Base-by-base conservation (phyloP, 2,329 filamentous ascomycete species). In the Aciculosporium take region DNA sequence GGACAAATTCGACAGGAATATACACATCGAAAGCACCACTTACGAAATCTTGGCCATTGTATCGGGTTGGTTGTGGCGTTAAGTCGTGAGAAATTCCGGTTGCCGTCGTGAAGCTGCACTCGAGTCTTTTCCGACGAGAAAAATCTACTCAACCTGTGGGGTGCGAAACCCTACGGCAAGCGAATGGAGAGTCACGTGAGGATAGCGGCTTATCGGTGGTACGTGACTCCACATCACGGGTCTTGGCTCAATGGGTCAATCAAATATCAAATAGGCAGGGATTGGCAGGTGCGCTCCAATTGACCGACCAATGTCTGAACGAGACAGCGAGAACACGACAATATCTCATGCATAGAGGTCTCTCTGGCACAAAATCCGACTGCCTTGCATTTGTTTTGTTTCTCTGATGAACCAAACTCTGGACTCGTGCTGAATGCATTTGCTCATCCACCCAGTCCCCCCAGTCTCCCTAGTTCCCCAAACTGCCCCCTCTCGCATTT, bases 11-110 rank as follows among this genome's bases (percentile, higher is more conserved):
- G 35, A 34, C 41, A 40, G 42, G 45, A 41, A 45, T 46, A 47
- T 45, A 50, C 45, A 52, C 24, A 45, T 46, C n/a, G n/a, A 38
- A 30, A 45, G 24, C 45, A 31, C 40, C 21, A 75, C 73, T 68
- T 69, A 77, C 73, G 72, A 75, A 54, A 70, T 58, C 66, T 77
- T 77, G 64, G 72, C 73, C 73, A 77, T 77, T 73, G 64, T 68
- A 62, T 66, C 62, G 63, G 65, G 62, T 62, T 63, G 56, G 59
- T 55, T 58, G 54, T 56, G 61, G 56, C 59, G 61, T 63, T 61
- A 57, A 52, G 59, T 61, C 58, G 57, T 60, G 48, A 53, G 49
- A 51, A 57, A 46, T 54, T 52, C 52, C 56, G 52, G 51, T 52
- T 57, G 54, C 56, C 54, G 56, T 61, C 56, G 56, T 58, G 52